These are phyloP conservation scores for Inosperma sp. DNA, from an alignment of 768 basidiomycete genomes.

Conservation along the genomic window DNA sequence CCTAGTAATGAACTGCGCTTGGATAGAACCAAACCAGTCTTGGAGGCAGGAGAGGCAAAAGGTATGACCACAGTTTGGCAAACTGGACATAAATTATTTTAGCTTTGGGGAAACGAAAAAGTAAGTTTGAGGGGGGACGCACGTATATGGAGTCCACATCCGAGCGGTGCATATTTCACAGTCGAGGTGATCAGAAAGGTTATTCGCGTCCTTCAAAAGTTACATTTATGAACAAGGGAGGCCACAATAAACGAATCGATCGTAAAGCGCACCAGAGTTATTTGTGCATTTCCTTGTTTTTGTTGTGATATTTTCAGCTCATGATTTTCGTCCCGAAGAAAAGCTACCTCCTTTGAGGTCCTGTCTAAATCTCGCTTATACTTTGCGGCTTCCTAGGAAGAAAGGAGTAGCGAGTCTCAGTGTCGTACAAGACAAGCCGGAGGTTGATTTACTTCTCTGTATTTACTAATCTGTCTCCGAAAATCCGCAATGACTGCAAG, in stretches of 20 bases:
- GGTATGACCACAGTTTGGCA: conserved; percentile 64
- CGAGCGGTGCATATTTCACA: conserved; percentile 63
- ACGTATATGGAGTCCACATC: conserved; percentile 70
- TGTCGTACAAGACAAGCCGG: background rate
- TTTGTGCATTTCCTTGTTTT: conserved; percentile 27
- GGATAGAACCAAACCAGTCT: conserved; percentile 49
- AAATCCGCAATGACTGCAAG: conserved; percentile 29
- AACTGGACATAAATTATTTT: conserved; percentile 31
- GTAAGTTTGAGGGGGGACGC: conserved; percentile 22
- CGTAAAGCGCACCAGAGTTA: conserved; percentile 26
- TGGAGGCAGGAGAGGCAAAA: conserved; percentile 61
- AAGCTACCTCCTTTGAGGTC: conserved; percentile 15
- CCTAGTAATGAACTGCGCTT: conserved; percentile 43
- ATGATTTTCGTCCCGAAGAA: conserved; percentile 24
- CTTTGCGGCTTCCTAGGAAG: conserved; percentile 30
- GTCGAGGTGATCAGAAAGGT: conserved; percentile 49
- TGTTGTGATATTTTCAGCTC: conserved; percentile 23
- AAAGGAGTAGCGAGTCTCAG: background rate
- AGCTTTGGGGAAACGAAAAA: background rate
- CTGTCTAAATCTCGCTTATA: conserved; percentile 29
- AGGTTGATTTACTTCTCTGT: conserved; percentile 39
- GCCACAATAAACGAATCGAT: background rate
- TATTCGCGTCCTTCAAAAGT: conserved; percentile 32
- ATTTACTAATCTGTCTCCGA: conserved; percentile 37
- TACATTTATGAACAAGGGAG: background rate